Percentiles rank a stretch among this genome's conserved stretches.
These are phyloP conservation scores for Zancudomyces culisetae DNA, from an alignment of 371 early-diverging fungal species.

Conservation along the genomic window DNA sequence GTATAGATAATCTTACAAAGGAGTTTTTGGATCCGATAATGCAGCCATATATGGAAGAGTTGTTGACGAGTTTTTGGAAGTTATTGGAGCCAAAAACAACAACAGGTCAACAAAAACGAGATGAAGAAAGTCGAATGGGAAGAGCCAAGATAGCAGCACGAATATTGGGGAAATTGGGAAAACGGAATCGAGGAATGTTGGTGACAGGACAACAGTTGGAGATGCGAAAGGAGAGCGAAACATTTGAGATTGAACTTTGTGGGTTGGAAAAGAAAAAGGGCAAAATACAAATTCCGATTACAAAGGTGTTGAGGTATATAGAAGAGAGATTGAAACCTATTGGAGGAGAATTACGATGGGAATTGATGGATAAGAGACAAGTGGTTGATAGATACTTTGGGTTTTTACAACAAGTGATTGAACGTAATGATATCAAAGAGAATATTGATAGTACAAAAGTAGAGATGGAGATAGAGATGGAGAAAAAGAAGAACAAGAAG, in stretches of 20 bases:
- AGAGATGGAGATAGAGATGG: not conserved
- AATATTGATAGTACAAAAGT: slow-evolving; percentile 5
- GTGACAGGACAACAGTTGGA: no score
- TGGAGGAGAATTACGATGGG: not conserved
- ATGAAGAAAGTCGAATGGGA: not conserved
- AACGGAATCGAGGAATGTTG: slow-evolving; percentile 28
- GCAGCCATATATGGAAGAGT: slow-evolving; percentile 76
- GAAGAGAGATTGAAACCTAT: not conserved
- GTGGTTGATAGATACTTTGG: not conserved
- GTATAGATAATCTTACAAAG: slow-evolving; percentile 92
- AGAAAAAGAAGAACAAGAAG: not conserved
- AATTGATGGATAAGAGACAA: not conserved
- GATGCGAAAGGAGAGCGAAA: no score
- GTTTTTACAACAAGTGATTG: not conserved
- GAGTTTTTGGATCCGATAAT: slow-evolving; percentile 94
- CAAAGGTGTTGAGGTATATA: not conserved
- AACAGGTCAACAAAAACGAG: no score
- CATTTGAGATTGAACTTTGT: no score
- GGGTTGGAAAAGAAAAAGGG: no score
- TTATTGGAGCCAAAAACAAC: slow-evolving; percentile 50
- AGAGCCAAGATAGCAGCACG: slow-evolving; percentile 77
- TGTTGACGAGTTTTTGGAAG: slow-evolving; percentile 81
- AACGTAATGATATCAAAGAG: not conserved
- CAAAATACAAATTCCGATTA: no score
- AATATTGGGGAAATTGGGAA: slow-evolving; percentile 93